Conservation (phyloP, 768 basidiomycete species). For the Rhodotorula diobovata region DNA sequence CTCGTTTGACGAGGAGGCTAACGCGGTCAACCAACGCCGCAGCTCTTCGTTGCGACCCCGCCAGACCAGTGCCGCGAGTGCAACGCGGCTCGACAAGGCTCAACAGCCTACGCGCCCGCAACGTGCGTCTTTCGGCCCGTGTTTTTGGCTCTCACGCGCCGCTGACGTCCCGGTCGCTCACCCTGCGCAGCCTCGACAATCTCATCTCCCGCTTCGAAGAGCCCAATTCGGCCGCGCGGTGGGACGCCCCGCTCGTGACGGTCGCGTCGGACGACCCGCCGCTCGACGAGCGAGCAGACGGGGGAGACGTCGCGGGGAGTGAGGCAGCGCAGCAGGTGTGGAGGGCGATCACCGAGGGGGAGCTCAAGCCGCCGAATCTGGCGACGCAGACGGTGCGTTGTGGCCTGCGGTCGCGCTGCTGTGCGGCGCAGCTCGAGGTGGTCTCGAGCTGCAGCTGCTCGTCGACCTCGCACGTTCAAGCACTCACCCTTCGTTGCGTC, state of each 20-base stretch:
- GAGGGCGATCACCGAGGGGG: slow-evolving; percentile 71
- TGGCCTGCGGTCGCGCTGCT: neutral
- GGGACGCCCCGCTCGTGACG: slow-evolving; percentile 94
- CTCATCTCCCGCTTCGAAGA: slow-evolving; percentile 86
- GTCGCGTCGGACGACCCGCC: slow-evolving; percentile 62
- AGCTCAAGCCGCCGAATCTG: slow-evolving; percentile 78
- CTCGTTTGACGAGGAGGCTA: no score
- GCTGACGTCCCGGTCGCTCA: neutral
- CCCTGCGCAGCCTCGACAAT: slow-evolving; percentile 65
- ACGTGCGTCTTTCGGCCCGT: slow-evolving; percentile 58
- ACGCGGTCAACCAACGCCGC: neutral
- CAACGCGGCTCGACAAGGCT: slow-evolving; percentile 59
- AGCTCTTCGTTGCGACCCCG: slow-evolving; percentile 53
- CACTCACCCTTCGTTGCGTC: neutral
- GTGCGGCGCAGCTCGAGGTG: neutral
- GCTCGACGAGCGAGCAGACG: neutral
- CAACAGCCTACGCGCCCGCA: slow-evolving; percentile 58
- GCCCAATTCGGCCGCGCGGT: slow-evolving; percentile 95
- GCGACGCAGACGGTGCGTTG: slow-evolving; percentile 67
- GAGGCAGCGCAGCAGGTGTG: slow-evolving; percentile 59
- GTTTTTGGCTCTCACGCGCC: no score
- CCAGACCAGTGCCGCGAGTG: slow-evolving; percentile 71
- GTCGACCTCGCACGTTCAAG: no score
- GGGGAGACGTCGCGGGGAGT: neutral
- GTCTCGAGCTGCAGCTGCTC: neutral